A percentile compares a stretch with the other conserved stretches of the same genome.
phyloP scores from a whole-genome alignment of 2,329 filamentous ascomycete genomes.

The Exophiala sp. region DNA sequence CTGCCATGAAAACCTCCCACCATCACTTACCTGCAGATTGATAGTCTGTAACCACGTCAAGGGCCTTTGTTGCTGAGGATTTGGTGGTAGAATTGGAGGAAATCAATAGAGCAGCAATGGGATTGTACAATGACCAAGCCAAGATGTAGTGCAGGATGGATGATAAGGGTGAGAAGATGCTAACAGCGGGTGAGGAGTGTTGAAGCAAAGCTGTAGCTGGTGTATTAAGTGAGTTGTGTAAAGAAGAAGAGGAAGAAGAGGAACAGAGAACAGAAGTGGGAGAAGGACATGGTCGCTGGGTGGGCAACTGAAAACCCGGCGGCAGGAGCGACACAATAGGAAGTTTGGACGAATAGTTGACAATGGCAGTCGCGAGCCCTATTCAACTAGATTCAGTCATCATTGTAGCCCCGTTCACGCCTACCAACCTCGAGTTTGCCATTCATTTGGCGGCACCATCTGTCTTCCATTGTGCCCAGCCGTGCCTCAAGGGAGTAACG shows the following conservation, averaged over 20 bases:
- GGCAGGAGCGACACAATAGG: slow-evolving; percentile 14
- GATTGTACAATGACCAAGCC: slow-evolving; percentile 30
- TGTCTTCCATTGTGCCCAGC: too few relatives aligned
- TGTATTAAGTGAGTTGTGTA: slow-evolving; percentile 19
- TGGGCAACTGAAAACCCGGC: not conserved
- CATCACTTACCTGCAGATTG: slow-evolving; percentile 10
- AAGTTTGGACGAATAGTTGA: not conserved
- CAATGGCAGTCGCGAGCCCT: slow-evolving; percentile 8
- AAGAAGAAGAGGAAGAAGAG: slow-evolving; percentile 18
- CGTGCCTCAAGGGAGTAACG: too few relatives aligned
- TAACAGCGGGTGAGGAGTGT: slow-evolving; percentile 24
- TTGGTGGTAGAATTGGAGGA: slow-evolving; percentile 20
- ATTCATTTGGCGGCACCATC: too few relatives aligned
- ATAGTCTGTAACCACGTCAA: slow-evolving; percentile 4
- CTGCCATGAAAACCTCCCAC: not conserved
- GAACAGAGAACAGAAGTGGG: slow-evolving; percentile 1
- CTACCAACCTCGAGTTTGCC: too few relatives aligned
- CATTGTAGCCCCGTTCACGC: not conserved
- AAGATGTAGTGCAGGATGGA: slow-evolving; percentile 29
- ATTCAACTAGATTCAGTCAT: not conserved
- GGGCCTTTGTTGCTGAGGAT: slow-evolving; percentile 9
- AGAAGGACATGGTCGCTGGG: slow-evolving; percentile 5
- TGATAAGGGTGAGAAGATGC: slow-evolving; percentile 26
- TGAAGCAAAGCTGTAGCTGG: slow-evolving; percentile 26
- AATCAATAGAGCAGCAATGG: slow-evolving; percentile 27